phyloP scores from a whole-genome alignment of 306 rosid species.

The Citrullus amarus region DNA sequence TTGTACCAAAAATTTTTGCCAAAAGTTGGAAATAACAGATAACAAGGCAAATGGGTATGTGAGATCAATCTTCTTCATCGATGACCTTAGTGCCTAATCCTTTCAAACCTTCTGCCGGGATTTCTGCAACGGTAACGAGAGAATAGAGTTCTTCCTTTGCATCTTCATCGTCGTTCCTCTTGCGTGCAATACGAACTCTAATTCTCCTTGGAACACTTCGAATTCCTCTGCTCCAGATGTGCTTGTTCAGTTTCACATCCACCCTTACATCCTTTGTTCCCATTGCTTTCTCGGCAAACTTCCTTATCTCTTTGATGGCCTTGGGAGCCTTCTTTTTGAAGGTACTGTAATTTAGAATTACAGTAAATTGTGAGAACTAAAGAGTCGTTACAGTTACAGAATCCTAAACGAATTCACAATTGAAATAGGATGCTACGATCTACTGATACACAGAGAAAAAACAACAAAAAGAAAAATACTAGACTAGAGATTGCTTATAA shows the following conservation, averaged over 20 bases:
- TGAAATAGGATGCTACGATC: not conserved
- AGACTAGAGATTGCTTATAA: not conserved
- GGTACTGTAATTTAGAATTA: constrained; percentile 33
- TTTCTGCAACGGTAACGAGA: constrained; percentile 78
- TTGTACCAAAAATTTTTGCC: constrained; percentile 4
- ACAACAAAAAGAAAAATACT: not conserved
- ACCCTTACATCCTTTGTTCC: constrained; percentile 87
- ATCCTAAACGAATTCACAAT: not conserved
- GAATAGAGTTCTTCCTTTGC: constrained; percentile 95
- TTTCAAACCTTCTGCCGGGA: constrained; percentile 69
- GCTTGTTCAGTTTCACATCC: constrained; percentile 86
- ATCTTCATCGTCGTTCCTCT: constrained; percentile 94
- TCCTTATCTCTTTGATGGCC: constrained; percentile 90
- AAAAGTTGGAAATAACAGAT: constrained; percentile 10
- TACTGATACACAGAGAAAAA: not conserved
- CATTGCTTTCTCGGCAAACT: constrained; percentile 86
- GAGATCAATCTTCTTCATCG: constrained; percentile 67
- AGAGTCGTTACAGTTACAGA: not conserved
- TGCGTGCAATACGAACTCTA: constrained; percentile 92
- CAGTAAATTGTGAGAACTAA: not conserved
- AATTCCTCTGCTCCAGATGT: constrained; percentile 89
- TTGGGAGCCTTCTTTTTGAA: constrained; percentile 97
- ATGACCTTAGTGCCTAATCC: constrained; percentile 84
- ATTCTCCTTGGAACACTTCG: constrained; percentile 91
- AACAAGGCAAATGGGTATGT: not conserved